Conservation (phyloP, 495 filamentous ascomycete species). For the Niebla homalea region DNA sequence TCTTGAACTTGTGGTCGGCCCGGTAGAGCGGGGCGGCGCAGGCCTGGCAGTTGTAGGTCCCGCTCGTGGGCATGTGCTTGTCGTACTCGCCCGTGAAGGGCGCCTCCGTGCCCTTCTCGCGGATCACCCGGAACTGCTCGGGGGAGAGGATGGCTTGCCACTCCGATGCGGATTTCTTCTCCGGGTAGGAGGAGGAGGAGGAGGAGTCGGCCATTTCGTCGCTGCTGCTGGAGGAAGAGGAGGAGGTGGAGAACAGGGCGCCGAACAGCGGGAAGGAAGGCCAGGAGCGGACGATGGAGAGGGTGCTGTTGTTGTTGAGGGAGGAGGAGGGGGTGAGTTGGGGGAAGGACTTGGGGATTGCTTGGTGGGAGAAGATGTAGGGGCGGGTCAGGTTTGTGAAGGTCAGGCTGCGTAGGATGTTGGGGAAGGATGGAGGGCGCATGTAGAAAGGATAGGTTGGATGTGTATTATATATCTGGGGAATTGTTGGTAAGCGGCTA, state of each 20-base stretch:
- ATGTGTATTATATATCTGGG: background rate
- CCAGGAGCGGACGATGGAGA: conserved; percentile 42
- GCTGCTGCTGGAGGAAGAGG: conserved; percentile 28
- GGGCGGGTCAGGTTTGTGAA: conserved; percentile 23
- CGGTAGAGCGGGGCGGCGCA: conserved; percentile 83
- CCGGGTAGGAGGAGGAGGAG: conserved; percentile 43
- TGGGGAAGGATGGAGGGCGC: conserved; percentile 40
- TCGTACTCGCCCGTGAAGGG: conserved; percentile 72
- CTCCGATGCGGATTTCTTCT: conserved; percentile 66
- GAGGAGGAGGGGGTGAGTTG: conserved; percentile 22
- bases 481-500: background rate
- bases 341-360: conserved; percentile 20
- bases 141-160: conserved; percentile 65
- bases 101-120: conserved; percentile 80
- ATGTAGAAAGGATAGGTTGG: conserved; percentile 27
- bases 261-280: conserved; percentile 64
- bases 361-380: conserved; percentile 13
- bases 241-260: conserved; percentile 55
- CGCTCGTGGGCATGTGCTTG: conserved; percentile 60
- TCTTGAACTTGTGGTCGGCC: conserved; percentile 85
- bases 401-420: conserved; percentile 39
- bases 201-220: conserved; percentile 45
- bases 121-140: conserved; percentile 92
- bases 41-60: conserved; percentile 60
- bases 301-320: conserved; percentile 19